Conservation (phyloP, 2,329 filamentous ascomycete species). For the Colletotrichum agaves region DNA sequence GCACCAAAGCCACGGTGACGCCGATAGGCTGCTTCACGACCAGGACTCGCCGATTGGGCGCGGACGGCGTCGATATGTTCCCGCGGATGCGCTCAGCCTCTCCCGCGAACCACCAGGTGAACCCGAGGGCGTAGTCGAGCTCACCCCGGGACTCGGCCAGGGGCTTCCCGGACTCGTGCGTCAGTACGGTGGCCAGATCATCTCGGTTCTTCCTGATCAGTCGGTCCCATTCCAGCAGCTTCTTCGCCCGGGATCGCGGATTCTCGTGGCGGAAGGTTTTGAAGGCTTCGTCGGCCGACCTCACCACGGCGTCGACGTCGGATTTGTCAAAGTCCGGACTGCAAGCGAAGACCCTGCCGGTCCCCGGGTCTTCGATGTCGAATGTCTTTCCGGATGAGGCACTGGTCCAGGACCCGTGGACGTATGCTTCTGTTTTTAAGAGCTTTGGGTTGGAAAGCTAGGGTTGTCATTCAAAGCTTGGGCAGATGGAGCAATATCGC, state of each 20-base stretch:
- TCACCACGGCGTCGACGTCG: slow-evolving; percentile 52
- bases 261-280: slow-evolving; percentile 51
- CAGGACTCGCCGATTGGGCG: slow-evolving; percentile 72
- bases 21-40: slow-evolving; percentile 69
- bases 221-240: slow-evolving; percentile 50
- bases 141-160: slow-evolving; percentile 64
- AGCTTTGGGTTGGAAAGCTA: slow-evolving; percentile 59
- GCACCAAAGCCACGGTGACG: slow-evolving; percentile 49
- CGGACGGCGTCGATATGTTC: slow-evolving; percentile 66
- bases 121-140: slow-evolving; percentile 64
- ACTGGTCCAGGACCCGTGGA: slow-evolving; percentile 58
- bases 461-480: background rate
- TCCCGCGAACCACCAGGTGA: slow-evolving; percentile 68
- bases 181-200: slow-evolving; percentile 52
- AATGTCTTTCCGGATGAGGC: slow-evolving; percentile 61
- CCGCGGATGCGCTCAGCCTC: slow-evolving; percentile 66
- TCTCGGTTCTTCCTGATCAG: slow-evolving; percentile 48
- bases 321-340: slow-evolving; percentile 57
- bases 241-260: slow-evolving; percentile 49
- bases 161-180: slow-evolving; percentile 67
- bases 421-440: slow-evolving; percentile 59
- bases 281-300: slow-evolving; percentile 50
- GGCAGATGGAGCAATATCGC: background rate
- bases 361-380: slow-evolving; percentile 64
- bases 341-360: slow-evolving; percentile 59